phyloP scores from a whole-genome alignment of 768 basidiomycete species.

The Tubosaeta brunneosetosa region DNA sequence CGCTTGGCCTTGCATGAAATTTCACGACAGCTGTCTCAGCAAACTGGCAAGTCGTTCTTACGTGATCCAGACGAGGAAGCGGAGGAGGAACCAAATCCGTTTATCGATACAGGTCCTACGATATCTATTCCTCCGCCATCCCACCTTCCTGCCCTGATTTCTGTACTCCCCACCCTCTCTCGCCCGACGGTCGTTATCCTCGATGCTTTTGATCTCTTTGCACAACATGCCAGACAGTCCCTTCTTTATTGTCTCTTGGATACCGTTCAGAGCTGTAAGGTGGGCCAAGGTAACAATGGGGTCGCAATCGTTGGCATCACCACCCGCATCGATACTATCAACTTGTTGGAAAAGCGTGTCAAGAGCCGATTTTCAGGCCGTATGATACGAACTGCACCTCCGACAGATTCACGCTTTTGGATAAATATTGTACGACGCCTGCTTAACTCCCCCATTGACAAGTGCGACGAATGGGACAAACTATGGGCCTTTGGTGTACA shows the following conservation, averaged over 20 bases:
- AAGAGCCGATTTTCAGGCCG: conserved; percentile 96
- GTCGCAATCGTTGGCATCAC: conserved; percentile 86
- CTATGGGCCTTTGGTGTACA: conserved; percentile 60
- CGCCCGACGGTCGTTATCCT: conserved; percentile 80
- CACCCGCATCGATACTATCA: conserved; percentile 81
- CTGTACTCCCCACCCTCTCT: conserved; percentile 70
- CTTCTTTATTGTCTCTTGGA: conserved; percentile 94
- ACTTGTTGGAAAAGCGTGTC: conserved; percentile 90
- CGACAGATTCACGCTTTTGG: conserved; percentile 47
- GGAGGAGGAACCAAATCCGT: conserved; percentile 46
- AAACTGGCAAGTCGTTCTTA: conserved; percentile 63
- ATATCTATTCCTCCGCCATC: conserved; percentile 57
- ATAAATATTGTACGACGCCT: conserved; percentile 43
- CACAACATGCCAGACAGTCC: conserved; percentile 86
- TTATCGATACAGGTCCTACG: conserved; percentile 36
- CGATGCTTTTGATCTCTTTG: conserved; percentile 93
- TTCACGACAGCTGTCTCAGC: conserved; percentile 73
- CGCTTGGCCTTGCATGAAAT: conserved; percentile 90
- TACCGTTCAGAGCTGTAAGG: conserved; percentile 81
- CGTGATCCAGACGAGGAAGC: conserved; percentile 32
- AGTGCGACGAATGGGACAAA: conserved; percentile 48
- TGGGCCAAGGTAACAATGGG: conserved; percentile 55
- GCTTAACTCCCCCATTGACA: conserved; percentile 33
- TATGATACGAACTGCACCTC: conserved; percentile 72
- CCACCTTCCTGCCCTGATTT: conserved; percentile 70